Conservation (phyloP, 2,329 filamentous ascomycete species). For the Penicillium sclerotigenum region DNA sequence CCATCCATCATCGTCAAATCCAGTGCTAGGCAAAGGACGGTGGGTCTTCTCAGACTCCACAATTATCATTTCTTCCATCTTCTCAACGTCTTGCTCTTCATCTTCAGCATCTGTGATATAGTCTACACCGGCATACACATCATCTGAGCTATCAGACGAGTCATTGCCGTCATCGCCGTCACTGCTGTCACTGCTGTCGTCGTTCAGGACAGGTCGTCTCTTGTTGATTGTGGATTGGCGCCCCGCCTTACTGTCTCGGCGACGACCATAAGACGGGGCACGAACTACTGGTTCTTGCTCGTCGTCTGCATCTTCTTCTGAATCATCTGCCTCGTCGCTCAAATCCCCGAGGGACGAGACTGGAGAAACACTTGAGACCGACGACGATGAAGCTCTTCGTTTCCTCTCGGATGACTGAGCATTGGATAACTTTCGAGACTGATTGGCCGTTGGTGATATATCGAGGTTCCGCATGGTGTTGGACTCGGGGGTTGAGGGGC, state of each 20-base stretch:
- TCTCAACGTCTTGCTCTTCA: constrained; percentile 73
- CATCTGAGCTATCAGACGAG: constrained; percentile 53
- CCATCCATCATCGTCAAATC: constrained; percentile 43
- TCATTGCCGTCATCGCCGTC: constrained; percentile 37
- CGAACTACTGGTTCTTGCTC: constrained; percentile 43
- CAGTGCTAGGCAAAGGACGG: constrained; percentile 26
- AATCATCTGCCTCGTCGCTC: constrained; percentile 38
- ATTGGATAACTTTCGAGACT: constrained; percentile 28
- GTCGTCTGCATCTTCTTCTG: constrained; percentile 43
- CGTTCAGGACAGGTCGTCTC: constrained; percentile 35
- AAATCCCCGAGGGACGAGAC: constrained; percentile 37
- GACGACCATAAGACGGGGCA: constrained; percentile 44
- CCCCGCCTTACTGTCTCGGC: constrained; percentile 41
- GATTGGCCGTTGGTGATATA: constrained; percentile 22
- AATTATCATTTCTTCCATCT: constrained; percentile 75
- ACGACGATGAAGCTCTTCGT: constrained; percentile 35
- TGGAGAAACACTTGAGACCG: constrained; percentile 39
- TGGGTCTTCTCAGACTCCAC: constrained; percentile 47
- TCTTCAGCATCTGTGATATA: constrained; percentile 76
- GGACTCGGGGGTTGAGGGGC: constrained; percentile 24
- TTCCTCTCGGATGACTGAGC: constrained; percentile 30
- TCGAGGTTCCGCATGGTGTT: constrained; percentile 23
- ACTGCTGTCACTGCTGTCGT: constrained; percentile 33
- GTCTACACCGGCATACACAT: constrained; percentile 74
- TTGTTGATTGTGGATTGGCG: constrained; percentile 33